Base-by-base conservation (phyloP, 305 asterid genomes). In the Fraxinus paxiana region DNA sequence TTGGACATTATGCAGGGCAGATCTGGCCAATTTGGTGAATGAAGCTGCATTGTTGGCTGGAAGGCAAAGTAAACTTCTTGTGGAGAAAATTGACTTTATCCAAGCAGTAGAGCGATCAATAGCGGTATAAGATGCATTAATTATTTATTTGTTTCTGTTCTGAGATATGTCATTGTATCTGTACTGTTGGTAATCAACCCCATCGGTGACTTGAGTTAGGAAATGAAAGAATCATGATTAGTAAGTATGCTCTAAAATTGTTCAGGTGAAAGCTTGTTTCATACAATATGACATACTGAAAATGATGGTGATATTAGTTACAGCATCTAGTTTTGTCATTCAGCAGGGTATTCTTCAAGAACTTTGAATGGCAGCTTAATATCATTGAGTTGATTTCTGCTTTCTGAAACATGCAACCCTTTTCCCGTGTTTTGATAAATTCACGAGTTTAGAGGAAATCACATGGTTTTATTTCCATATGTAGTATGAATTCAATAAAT, bases 41-140 rank as follows among this genome's bases (percentile, higher is more conserved):
- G 99, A 96, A 88, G 99, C 99, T 81, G 99, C 99, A 81, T 86
- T 96, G 84, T 89, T 96, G 92, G 99, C 99, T 5, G 99, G 99
- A 87, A 91, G 99, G 87, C 86, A 85, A 74, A 89, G 80, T 84
- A 96, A 96, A 88, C 78, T 79, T 30, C 83, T 90, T 73, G 99
- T 96, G 79, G 99, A 94, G 91, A 94, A 88, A 89, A 76, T 83
- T 85, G 99, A 96, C 87, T 96, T 96, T 84, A 90, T 93, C 82
- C 94, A 93, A 17, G 98, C 99, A 46, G 99, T 96, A 77, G 99
- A 96, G 89, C 92, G 99, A 79, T 96, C 99, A 56, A 92, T 96
- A 78, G 99, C 99, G 90, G 99, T 96, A 91, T 80, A 76, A 77
- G 28, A 20, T 5, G 41, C 77, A 77, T 72, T 63, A n/a, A 51